phyloP scores from a whole-genome alignment of 306 rosid species.

The Vigna mungo region DNA sequence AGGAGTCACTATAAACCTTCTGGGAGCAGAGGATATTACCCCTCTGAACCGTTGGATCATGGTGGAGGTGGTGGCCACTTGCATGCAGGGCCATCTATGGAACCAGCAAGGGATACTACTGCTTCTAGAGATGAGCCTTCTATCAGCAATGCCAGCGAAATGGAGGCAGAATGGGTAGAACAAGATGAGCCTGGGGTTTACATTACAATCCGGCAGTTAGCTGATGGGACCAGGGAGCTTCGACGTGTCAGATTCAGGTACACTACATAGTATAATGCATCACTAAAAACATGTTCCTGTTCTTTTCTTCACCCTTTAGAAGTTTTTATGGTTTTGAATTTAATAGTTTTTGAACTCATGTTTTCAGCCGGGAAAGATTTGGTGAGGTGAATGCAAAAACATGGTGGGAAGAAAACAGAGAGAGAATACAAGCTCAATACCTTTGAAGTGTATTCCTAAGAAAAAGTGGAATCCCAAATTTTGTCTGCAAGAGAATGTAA shows the following conservation, averaged over 20 bases:
- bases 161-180: conserved; percentile 93
- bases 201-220: conserved; percentile 82
- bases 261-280: conserved; percentile 41
- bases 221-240: conserved; percentile 86
- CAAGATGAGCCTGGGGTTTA: conserved; percentile 94
- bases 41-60: conserved; percentile 57
- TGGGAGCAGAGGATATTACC: conserved; percentile 55
- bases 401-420: conserved; percentile 98
- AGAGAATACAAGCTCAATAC: conserved; percentile 95
- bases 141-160: conserved; percentile 85
- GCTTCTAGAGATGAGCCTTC: conserved; percentile 91
- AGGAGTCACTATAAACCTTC: conserved; percentile 66
- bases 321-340: neutral
- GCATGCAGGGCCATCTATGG: conserved; percentile 60
- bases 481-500: conserved; percentile 46
- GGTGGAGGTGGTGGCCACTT: conserved; percentile 53
- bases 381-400: conserved; percentile 83
- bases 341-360: conserved; percentile 18
- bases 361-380: conserved; percentile 81
- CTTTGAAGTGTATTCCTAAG: conserved; percentile 55
- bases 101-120: conserved; percentile 84
- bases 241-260: conserved; percentile 95
- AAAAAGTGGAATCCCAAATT: conserved; percentile 46
- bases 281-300: neutral
- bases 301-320: neutral